Base-by-base conservation (phyloP, 768 basidiomycete species). In the Termitomyces heimii region DNA sequence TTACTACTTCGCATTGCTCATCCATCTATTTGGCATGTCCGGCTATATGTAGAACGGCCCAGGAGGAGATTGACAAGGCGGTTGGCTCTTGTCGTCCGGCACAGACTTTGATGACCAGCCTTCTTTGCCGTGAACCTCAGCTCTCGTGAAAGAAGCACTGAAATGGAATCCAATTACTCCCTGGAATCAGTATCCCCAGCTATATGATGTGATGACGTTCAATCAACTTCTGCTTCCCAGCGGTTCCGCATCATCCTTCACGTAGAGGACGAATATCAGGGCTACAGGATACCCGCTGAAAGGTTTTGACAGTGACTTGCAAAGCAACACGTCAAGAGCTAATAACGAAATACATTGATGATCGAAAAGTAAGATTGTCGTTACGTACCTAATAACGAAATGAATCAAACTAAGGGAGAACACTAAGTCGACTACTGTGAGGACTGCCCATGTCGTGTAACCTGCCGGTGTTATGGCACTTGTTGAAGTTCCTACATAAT, bases 81-180 rank as follows among this genome's bases (percentile, higher is more conserved):
- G 56, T 74, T 7, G 69, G 69, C 5, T 43, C 26, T 10, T 58
- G 53, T 32, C 64, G 68, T n/a, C 12, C 63, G 73, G 1, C 74
- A n/a, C 73, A 7, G 57, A 61, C 8, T 70, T 72, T 40, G 62
- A 61, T 8, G 72, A 75, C 34, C 51, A 65, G 12, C 34, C 35
- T 1, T 61, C 58, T 3, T 45, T 75, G 44, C 71, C 72, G 0
- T 75, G 72, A 39, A 60, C 73, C 16, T 62, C 65, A 13, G 74
- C 73, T 0, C 39, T 75, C 2, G 31, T 73, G 6, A 64, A 67
- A 29, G 75, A 76, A 54, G 63, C 63, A 16, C 44, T 75, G 48
- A 58, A 74, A 46, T 67, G 64, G 64, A 16, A 45, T 26, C 6
- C 28, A 8, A 26, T 24, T 45, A 7, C 16, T 45, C 44, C 26